Percentiles rank a stretch among this genome's conserved stretches.
These are phyloP conservation scores for Calcarisporium arbuscula DNA, from an alignment of 2,329 filamentous ascomycete genomes.

Conservation along the genomic window DNA sequence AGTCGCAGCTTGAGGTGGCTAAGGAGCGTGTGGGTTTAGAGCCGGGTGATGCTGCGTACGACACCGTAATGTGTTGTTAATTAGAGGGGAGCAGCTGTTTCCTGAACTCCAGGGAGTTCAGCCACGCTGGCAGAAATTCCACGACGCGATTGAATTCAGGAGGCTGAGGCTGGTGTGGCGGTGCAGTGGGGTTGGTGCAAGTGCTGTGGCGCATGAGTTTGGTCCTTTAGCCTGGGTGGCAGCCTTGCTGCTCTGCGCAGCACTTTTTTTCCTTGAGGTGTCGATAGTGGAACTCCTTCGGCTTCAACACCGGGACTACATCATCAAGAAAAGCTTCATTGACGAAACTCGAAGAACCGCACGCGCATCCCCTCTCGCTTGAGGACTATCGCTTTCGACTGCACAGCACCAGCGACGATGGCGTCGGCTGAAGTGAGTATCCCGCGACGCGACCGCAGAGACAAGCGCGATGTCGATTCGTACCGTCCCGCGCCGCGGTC, in stretches of 20 bases:
- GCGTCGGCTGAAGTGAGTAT: constrained; percentile 39
- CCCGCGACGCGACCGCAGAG: constrained; percentile 30
- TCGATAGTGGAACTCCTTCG: too few relatives aligned
- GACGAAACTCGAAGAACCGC: too few relatives aligned
- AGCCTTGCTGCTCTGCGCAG: constrained; percentile 17
- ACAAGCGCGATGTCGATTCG: constrained; percentile 33
- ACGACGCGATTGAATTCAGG: constrained; percentile 4
- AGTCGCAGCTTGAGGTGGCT: too few relatives aligned
- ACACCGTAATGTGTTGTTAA: too few relatives aligned
- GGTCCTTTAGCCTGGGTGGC: background rate
- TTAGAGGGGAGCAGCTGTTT: too few relatives aligned
- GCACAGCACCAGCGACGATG: constrained; percentile 23
- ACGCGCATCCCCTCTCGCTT: constrained; percentile 2
- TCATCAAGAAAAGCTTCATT: too few relatives aligned
- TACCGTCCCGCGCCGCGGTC: constrained; percentile 39
- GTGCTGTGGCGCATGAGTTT: background rate
- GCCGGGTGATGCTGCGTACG: too few relatives aligned
- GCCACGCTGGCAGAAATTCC: constrained; percentile 11
- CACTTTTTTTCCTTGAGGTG: constrained; percentile 18
- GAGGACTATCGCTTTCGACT: background rate
- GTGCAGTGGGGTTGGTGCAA: background rate
- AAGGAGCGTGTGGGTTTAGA: too few relatives aligned
- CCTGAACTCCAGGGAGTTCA: too few relatives aligned
- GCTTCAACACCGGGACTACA: too few relatives aligned
- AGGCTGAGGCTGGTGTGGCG: constrained; percentile 3